Conservation (phyloP, 202 grass and related monocot species). For the Bolboschoenoplectus hybrid region DNA sequence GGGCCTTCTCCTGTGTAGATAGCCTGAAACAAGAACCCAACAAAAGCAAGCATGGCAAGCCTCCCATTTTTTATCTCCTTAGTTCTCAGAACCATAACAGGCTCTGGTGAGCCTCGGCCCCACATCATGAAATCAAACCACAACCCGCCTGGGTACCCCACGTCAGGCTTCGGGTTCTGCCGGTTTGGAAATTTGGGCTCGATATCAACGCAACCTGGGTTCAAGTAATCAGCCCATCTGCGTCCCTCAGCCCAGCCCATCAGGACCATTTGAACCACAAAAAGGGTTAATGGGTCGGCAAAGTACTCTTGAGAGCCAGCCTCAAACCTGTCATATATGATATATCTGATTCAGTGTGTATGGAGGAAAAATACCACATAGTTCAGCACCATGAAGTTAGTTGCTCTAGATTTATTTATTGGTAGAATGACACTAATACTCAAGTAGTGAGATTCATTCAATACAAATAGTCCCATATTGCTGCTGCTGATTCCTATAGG, state of each 20-base stretch:
- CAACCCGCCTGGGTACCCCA: conserved; percentile 75
- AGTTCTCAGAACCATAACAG: conserved; percentile 92
- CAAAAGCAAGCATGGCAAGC: conserved; percentile 90
- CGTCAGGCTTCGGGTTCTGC: conserved; percentile 68
- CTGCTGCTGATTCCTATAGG: background rate
- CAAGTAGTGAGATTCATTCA: background rate
- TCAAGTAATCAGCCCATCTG: conserved; percentile 71
- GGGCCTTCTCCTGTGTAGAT: conserved; percentile 76
- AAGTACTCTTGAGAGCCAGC: conserved; percentile 77
- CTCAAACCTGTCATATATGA: conserved; percentile 30
- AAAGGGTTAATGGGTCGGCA: conserved; percentile 69
- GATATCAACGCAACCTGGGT: conserved; percentile 67
- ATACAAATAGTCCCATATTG: background rate
- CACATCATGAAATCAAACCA: conserved; percentile 92
- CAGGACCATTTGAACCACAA: conserved; percentile 69
- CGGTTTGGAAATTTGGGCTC: conserved; percentile 64
- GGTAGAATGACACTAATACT: background rate
- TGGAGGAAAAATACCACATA: background rate
- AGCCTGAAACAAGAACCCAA: conserved; percentile 90
- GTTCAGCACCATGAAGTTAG: conserved; percentile 3
- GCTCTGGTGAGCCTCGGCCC: conserved; percentile 84
- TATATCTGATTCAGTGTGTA: background rate
- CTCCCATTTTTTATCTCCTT: conserved; percentile 98
- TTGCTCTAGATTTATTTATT: background rate
- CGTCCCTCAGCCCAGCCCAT: conserved; percentile 93